Percentiles rank a stretch among this genome's conserved stretches.
Conservation (phyloP, 192 early-diverging fungal genomes). For the Backusella liffmaniae region DNA sequence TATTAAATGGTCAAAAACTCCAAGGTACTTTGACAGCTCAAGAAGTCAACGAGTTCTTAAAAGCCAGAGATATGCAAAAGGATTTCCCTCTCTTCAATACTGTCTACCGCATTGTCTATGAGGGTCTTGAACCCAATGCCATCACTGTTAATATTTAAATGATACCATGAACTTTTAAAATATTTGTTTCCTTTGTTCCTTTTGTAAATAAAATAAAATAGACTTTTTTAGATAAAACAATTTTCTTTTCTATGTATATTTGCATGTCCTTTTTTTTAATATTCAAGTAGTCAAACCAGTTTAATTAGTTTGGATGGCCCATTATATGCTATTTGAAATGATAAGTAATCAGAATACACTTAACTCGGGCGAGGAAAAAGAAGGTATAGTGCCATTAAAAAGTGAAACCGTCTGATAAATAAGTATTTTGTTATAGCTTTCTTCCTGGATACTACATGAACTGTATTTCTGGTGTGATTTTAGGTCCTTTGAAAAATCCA, state of each 20-base stretch:
- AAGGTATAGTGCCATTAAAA: background rate
- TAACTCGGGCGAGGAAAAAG: background rate
- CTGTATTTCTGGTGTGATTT: no score
- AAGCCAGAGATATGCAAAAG: slow-evolving; percentile 53
- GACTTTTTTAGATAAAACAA: background rate
- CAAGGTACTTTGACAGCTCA: slow-evolving; percentile 92
- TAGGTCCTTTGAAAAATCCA: no score
- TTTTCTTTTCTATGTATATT: background rate
- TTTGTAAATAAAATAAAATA: slow-evolving; percentile 12
- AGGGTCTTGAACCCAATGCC: slow-evolving; percentile 62
- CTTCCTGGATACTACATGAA: no score
- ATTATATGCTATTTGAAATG: background rate
- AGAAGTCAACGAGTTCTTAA: slow-evolving; percentile 84
- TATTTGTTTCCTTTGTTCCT: background rate
- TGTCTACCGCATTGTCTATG: slow-evolving; percentile 91
- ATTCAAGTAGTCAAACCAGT: background rate
- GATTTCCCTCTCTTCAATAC: slow-evolving; percentile 93
- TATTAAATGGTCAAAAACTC: slow-evolving; percentile 96
- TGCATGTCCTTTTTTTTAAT: background rate
- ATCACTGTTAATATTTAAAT: slow-evolving; percentile 66
- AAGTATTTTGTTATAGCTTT: no score
- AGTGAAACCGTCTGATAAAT: background rate
- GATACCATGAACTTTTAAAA: background rate
- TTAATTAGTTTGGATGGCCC: background rate
- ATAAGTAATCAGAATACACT: background rate